Percentiles rank a stretch among this genome's conserved stretches.
phyloP scores from a whole-genome alignment of 1,139 yeast species.

The Protomyces inouyei region DNA sequence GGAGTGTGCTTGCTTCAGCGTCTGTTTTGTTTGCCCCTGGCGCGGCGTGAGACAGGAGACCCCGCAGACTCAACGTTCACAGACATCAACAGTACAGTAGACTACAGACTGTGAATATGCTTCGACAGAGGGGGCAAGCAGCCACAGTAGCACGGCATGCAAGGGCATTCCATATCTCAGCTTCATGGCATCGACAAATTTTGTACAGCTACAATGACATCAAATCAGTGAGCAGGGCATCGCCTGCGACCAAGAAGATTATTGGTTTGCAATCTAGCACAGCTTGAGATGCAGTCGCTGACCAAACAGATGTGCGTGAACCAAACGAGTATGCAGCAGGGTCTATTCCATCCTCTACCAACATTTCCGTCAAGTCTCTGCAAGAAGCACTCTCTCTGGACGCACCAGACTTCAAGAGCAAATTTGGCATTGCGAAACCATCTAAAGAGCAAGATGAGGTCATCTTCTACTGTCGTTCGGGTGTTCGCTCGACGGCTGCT shows the following conservation, averaged over 20 bases:
- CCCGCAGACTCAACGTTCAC: too few species aligned
- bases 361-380: conserved; percentile 81
- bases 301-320: conserved; percentile 82
- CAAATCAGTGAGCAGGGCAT: not conserved
- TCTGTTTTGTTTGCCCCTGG: too few species aligned
- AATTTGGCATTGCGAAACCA: conserved; percentile 85
- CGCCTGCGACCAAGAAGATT: not conserved
- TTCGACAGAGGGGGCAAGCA: not conserved
- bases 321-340: conserved; percentile 65
- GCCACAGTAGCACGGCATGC: not conserved
- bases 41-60: too few species aligned
- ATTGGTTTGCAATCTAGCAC: not conserved
- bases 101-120: not conserved
- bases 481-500: conserved; percentile 85
- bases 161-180: not conserved
- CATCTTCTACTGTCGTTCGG: conserved; percentile 87
- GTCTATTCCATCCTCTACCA: conserved; percentile 79
- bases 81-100: too few species aligned
- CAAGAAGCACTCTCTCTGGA: conserved; percentile 89
- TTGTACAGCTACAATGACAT: not conserved
- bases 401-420: conserved; percentile 70
- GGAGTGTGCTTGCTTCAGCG: too few species aligned
- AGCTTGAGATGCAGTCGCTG: too few species aligned
- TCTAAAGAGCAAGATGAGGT: conserved; percentile 56
- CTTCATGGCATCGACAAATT: not conserved